Base-by-base conservation (phyloP, 1,284 basidiomycete genomes). In the Puccinia triticina region DNA sequence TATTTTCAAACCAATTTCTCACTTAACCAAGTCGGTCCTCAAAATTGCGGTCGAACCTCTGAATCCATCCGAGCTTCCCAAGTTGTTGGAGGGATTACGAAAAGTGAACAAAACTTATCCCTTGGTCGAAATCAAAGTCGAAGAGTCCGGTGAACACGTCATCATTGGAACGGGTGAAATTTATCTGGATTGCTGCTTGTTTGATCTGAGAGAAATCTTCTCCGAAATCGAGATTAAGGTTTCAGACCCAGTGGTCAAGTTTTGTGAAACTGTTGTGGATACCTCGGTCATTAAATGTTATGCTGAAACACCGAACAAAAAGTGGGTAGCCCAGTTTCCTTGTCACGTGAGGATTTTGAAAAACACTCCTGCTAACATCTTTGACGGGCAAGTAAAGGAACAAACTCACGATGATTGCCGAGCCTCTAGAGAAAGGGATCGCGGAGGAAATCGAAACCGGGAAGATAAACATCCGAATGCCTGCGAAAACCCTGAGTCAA, bases 171-270 rank as follows among this genome's bases (percentile, higher is more conserved):
- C 97, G 0, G 97, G 97, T 78, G 97, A 99, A 87, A 89, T 99
- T 73, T 98, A 97, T 88, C 90, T 99, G 85, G 97, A 99, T 87
- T 97, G 93, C 84, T 93, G 98, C 66, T 91, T 99, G 92, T 96
- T 99, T 87, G 97, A 99, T 88, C 88, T 99, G 84, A 90, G 97
- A 83, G 91, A 91, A 84, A 87, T 99, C 84, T 99, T 97, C 88
- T 92, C 94, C 67, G 97, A 99, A 89, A 98, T 99, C 85, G 97
- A 99, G 90, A 98, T 99, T 90, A 98, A 99, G 89, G 95, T 99
- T 21, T 98, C 95, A 46, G 97, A 99, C 89, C 97, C 97, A 0
- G 95, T 98, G 43, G 97, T 96, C 37, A 94, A 95, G 87, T 99
- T 99, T 89, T 94, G 94, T 86, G 97, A 99, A 89, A 99, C 97